These are phyloP conservation scores for Holtermannia corniformis DNA, from an alignment of 768 basidiomycete genomes.

Conservation along the genomic window DNA sequence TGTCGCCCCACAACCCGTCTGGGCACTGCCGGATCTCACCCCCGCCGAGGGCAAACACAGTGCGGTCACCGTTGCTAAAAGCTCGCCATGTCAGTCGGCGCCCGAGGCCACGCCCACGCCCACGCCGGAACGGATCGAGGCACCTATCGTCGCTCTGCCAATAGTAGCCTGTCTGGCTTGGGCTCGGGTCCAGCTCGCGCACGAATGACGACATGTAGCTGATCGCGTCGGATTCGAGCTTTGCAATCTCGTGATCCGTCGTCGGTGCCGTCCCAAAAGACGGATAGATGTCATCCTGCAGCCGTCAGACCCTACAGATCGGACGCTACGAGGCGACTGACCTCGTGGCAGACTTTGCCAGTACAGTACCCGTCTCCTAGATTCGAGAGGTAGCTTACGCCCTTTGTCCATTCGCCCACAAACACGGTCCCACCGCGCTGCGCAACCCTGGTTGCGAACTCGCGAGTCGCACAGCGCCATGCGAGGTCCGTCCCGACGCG, in stretches of 20 bases:
- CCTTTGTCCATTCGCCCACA: slow-evolving; percentile 32
- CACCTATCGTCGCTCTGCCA: not conserved
- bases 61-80: too few species aligned
- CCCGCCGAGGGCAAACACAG: slow-evolving; percentile 12
- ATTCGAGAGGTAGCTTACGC: slow-evolving; percentile 23
- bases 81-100: not conserved
- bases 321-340: slow-evolving; percentile 5
- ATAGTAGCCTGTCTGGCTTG: not conserved
- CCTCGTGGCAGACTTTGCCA: slow-evolving; percentile 33
- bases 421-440: slow-evolving; percentile 26
- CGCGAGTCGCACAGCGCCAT: slow-evolving; percentile 25
- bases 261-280: slow-evolving; percentile 16
- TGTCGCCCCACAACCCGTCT: slow-evolving; percentile 22
- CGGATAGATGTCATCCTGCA: slow-evolving; percentile 28
- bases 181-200: not conserved
- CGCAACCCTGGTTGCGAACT: slow-evolving; percentile 21
- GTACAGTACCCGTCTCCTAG: slow-evolving; percentile 13
- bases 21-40: slow-evolving; percentile 10
- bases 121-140: not conserved
- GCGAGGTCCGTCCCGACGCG: slow-evolving; percentile 22
- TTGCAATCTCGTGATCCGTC: not conserved
- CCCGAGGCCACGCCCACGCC: slow-evolving; percentile 7
- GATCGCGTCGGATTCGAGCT: slow-evolving; percentile 7
- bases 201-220: not conserved
- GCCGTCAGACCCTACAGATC: not conserved